Evolutionary conservation across 495 filamentous ascomycete species (phyloP), one percentile per base, ranked within the genome.

Genomic region (Penicillium chermesinum): DNA sequence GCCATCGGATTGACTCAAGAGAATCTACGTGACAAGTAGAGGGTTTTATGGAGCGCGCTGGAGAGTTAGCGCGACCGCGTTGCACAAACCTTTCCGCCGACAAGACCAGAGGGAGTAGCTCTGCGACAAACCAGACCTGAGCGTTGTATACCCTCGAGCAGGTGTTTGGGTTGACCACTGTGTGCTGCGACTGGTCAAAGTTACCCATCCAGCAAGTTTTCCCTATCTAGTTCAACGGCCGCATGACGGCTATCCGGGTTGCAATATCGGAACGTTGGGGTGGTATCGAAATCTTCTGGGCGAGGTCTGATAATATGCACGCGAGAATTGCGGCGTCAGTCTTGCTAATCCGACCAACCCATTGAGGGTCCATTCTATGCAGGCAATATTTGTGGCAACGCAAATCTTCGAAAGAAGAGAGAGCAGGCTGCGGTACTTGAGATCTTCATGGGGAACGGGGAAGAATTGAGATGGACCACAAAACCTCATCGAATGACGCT

Each of bases 161-260:
- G 38, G 57, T 55, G 50, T 62, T 56, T 32, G 39, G 50, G 5
- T 18, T 62, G n/a, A n/a, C 59, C 59, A 0, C 20, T 62, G 32
- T 58, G 55, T 25, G 59, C 59, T 1, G 59, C 53, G 2, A 54
- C 52, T 12, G 49, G 58, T n/a, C 55, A 62, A 25, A 62, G 52
- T 39, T 62, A 59, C 27, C n/a, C 50, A 59, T 18, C 49, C 50
- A 30, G 59, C 53, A 6, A 46, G 38, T 5, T 55, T 63, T 1
- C 15, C 59, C 16, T 30, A 59, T 8, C 40, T 57, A 12, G 44
- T 39, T 1, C 59, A 63, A 35, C 21, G 46, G 42, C 59, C 59
- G 8, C 59, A 63, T n/a, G 56, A 63, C 59, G 1, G 59, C 56
- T 9, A 57, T 59, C 41, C 41, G 54, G 17, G 59, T 56, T 8